Conservation (phyloP, 2,329 filamentous ascomycete species). For the Fusarium tanahbumbuense region DNA sequence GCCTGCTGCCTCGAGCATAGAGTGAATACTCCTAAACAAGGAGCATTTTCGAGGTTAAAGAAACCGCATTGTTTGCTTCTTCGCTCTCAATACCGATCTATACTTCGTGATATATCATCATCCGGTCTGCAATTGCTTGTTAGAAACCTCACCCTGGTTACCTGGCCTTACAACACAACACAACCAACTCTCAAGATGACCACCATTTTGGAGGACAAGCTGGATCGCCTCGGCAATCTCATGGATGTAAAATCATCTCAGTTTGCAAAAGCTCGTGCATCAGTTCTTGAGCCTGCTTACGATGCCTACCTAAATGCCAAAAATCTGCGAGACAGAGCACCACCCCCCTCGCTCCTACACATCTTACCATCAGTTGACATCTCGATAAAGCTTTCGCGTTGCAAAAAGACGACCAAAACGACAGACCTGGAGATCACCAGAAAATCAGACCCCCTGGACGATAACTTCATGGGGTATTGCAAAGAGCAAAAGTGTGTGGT, state of each 20-base stretch:
- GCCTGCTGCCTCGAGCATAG: conserved; percentile 17
- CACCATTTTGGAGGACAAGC: conserved; percentile 3
- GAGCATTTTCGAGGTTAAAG: too few relatives aligned
- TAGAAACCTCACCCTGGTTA: neutral
- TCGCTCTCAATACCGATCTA: rapidly evolving
- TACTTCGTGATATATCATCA: neutral
- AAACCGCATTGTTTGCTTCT: neutral
- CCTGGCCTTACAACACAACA: neutral
- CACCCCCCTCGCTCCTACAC: conserved; percentile 17
- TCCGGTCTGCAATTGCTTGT: neutral
- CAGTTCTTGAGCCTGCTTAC: conserved; percentile 30
- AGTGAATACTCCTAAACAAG: neutral
- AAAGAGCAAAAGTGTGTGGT: conserved; percentile 32
- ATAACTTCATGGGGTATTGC: conserved; percentile 44
- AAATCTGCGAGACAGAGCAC: neutral
- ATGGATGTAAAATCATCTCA: neutral
- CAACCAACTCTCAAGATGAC: conserved; percentile 9
- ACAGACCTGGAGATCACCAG: conserved; percentile 26
- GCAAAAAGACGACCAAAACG: conserved; percentile 9
- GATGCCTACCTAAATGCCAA: conserved; percentile 26
- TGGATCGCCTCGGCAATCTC: conserved; percentile 4
- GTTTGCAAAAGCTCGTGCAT: neutral
- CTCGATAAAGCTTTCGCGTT: conserved; percentile 12
- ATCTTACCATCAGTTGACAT: conserved; percentile 31
- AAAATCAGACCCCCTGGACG: conserved; percentile 20